Conservation (phyloP, 176 grass and related monocot species). For the Lolium rigidum region DNA sequence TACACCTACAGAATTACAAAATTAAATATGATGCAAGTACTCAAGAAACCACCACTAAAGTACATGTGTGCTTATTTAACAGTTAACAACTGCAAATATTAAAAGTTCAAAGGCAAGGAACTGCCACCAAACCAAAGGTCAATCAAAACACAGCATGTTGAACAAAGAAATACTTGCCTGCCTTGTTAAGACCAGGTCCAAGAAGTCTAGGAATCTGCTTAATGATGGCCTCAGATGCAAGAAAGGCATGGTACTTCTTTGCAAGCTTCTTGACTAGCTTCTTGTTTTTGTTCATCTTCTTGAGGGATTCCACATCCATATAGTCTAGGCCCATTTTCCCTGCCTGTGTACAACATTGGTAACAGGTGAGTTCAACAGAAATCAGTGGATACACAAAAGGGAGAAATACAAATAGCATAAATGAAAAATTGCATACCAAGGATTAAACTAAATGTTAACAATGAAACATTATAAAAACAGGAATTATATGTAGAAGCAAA, state of each 20-base stretch:
- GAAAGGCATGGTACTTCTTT: slow-evolving; percentile 92
- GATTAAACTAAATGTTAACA: not conserved
- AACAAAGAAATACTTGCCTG: slow-evolving; percentile 52
- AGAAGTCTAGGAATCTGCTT: slow-evolving; percentile 95
- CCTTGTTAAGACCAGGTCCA: slow-evolving; percentile 96
- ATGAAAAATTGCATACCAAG: not conserved
- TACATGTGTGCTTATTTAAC: not conserved
- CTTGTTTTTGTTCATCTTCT: slow-evolving; percentile 99
- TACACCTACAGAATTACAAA: not conserved
- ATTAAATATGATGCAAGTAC: no score
- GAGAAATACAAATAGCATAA: not conserved
- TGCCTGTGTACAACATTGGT: slow-evolving; percentile 46
- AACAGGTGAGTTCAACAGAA: slow-evolving; percentile 5
- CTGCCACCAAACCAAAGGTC: not conserved
- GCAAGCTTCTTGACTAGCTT: slow-evolving; percentile 93
- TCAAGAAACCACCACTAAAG: no score
- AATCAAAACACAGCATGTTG: not conserved
- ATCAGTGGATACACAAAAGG: not conserved
- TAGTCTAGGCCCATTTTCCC: slow-evolving; percentile 71
- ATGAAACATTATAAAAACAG: not conserved
- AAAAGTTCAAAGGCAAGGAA: not conserved
- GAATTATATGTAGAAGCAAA: not conserved
- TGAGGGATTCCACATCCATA: slow-evolving; percentile 91
- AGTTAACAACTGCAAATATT: not conserved
- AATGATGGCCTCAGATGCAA: slow-evolving; percentile 91